Conservation (phyloP, 805 yeast species). For the Komagataella mondaviorum region DNA sequence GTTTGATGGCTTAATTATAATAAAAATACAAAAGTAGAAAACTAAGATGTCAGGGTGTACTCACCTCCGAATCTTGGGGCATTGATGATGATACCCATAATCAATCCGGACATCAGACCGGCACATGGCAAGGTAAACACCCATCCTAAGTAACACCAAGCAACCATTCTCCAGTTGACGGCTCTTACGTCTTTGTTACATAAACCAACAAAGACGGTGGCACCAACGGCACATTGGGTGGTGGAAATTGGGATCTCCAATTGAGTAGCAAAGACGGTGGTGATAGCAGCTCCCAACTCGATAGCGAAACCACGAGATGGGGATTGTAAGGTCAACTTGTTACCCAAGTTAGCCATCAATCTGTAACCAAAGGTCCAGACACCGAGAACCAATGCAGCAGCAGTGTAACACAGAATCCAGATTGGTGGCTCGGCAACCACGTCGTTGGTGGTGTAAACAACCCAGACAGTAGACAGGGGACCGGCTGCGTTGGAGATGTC, state of each 20-base stretch:
- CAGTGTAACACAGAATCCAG: constrained; percentile 62
- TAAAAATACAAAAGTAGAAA: background rate
- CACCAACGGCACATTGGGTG: constrained; percentile 70
- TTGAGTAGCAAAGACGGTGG: constrained; percentile 66
- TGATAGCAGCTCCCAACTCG: constrained; percentile 68
- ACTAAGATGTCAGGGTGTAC: constrained; percentile 8
- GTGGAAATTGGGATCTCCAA: constrained; percentile 63
- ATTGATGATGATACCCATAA: constrained; percentile 49
- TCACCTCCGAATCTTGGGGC: constrained; percentile 38
- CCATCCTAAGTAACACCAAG: constrained; percentile 66
- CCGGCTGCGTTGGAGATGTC: constrained; percentile 73
- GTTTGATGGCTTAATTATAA: background rate
- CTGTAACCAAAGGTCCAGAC: constrained; percentile 57
- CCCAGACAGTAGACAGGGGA: constrained; percentile 54
- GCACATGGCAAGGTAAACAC: constrained; percentile 60
- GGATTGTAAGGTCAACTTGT: constrained; percentile 60
- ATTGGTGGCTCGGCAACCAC: constrained; percentile 44
- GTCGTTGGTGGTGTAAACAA: constrained; percentile 41
- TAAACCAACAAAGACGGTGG: constrained; percentile 62
- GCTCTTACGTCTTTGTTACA: constrained; percentile 51
- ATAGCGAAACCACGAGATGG: constrained; percentile 70
- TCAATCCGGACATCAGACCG: constrained; percentile 55
- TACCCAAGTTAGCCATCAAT: constrained; percentile 60
- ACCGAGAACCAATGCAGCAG: constrained; percentile 53
- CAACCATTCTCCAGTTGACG: constrained; percentile 68